Percentiles rank a stretch among this genome's conserved stretches.
Evolutionary conservation across 2,329 filamentous ascomycete species (phyloP).

Genomic region (Stemphylium vesicarium): DNA sequence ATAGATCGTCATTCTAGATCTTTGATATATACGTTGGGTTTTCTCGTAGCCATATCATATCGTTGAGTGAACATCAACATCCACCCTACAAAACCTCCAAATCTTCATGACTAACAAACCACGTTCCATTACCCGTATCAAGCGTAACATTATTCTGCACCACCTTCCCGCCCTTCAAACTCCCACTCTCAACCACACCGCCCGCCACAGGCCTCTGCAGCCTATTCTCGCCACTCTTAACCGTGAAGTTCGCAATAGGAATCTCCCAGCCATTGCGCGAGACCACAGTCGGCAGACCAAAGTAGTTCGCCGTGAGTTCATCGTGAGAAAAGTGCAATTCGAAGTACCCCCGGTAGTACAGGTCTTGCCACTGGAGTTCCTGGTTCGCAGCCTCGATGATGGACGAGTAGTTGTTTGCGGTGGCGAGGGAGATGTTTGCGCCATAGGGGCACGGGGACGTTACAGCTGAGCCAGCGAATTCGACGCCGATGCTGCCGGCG

Average conservation of each 20-base stretch:
- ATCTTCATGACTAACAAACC: conserved; percentile 41
- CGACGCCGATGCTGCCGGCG: conserved; percentile 53
- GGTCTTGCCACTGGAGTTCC: conserved; percentile 74
- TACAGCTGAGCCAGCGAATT: conserved; percentile 70
- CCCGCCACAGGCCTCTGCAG: conserved; percentile 59
- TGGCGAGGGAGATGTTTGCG: conserved; percentile 61
- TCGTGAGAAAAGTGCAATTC: conserved; percentile 63
- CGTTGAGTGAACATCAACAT: background rate
- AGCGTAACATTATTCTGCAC: conserved; percentile 45
- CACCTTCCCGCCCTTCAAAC: conserved; percentile 56
- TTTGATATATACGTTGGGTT: background rate
- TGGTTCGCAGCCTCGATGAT: conserved; percentile 57
- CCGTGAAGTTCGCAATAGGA: conserved; percentile 72
- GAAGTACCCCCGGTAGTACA: conserved; percentile 77
- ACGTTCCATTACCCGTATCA: conserved; percentile 43
- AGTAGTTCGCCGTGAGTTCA: conserved; percentile 68
- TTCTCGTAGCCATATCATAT: background rate
- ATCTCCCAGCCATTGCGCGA: conserved; percentile 69
- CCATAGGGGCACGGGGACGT: conserved; percentile 65
- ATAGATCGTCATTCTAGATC: background rate
- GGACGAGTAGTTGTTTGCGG: conserved; percentile 54
- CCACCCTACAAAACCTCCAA: conserved; percentile 29
- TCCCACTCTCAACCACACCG: conserved; percentile 63
- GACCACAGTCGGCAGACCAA: conserved; percentile 66
- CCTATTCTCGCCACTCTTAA: conserved; percentile 66